phyloP scores from a whole-genome alignment of 139 green algal species.

The Coelastrella sp. region DNA sequence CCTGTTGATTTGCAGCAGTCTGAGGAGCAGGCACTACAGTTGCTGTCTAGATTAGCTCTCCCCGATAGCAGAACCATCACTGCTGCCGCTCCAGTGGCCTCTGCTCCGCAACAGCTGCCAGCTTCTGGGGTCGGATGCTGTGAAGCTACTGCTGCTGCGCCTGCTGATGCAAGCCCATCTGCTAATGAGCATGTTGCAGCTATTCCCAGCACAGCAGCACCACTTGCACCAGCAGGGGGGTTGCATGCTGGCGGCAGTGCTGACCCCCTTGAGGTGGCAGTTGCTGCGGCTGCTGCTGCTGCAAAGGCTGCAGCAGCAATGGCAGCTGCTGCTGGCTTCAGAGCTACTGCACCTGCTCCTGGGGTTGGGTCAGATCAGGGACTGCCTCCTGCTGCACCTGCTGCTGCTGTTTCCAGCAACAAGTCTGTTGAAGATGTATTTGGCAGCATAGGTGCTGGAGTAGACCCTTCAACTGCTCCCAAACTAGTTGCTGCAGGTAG shows the following conservation, averaged over 20 bases:
- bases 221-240: too few species aligned
- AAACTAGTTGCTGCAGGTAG: too few species aligned
- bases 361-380: background rate
- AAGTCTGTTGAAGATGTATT: too few species aligned
- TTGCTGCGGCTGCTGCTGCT: conserved; percentile 34
- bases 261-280: conserved; percentile 5
- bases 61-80: too few species aligned
- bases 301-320: conserved; percentile 28
- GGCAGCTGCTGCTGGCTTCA: conserved; percentile 4
- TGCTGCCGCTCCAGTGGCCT: too few species aligned
- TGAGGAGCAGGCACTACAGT: conserved; percentile 28
- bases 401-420: conserved; percentile 44
- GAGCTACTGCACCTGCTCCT: background rate
- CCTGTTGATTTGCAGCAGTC: conserved; percentile 15
- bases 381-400: conserved; percentile 32
- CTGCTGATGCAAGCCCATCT: background rate
- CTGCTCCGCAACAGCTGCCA: too few species aligned
- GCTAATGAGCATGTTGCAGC: background rate
- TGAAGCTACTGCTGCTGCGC: conserved; percentile 20
- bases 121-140: too few species aligned
- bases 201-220: background rate
- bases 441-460: too few species aligned
- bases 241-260: too few species aligned
- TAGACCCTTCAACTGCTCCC: too few species aligned
- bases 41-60: conserved; percentile 16